Evolutionary conservation across 2,329 filamentous ascomycete genomes (phyloP).

Genomic region (Akanthomyces dipterigenus): DNA sequence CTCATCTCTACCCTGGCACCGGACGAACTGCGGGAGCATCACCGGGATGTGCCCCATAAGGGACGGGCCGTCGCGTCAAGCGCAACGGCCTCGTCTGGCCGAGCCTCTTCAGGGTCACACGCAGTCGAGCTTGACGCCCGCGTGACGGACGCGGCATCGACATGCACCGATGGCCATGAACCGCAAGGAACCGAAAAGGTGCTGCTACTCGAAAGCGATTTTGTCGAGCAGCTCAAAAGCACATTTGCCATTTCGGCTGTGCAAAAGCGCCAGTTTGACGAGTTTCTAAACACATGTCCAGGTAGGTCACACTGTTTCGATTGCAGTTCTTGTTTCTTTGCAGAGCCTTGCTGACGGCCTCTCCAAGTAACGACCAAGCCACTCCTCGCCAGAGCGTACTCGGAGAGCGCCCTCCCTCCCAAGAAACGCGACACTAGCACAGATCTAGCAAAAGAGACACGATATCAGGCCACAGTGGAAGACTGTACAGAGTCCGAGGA

Average conservation of each 20-base stretch:
- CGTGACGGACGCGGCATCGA: background rate
- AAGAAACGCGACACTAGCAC: background rate
- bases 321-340: background rate
- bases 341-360: background rate
- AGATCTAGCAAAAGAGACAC: background rate
- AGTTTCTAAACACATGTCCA: background rate
- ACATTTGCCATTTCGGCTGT: background rate
- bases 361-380: background rate
- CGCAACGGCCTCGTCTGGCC: background rate
- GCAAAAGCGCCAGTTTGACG: background rate
- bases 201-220: background rate
- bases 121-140: background rate
- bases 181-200: background rate
- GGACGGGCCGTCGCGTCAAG: background rate
- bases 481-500: slow-evolving; percentile 7
- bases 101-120: background rate
- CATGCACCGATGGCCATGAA: background rate
- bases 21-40: background rate
- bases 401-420: background rate
- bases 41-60: background rate
- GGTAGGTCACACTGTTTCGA: background rate
- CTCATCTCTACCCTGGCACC: background rate
- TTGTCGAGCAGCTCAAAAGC: background rate
- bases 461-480: slow-evolving; percentile 7
- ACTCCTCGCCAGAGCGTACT: background rate